These are phyloP conservation scores for Roridomyces roridus DNA, from an alignment of 768 basidiomycete genomes.

Conservation along the genomic window DNA sequence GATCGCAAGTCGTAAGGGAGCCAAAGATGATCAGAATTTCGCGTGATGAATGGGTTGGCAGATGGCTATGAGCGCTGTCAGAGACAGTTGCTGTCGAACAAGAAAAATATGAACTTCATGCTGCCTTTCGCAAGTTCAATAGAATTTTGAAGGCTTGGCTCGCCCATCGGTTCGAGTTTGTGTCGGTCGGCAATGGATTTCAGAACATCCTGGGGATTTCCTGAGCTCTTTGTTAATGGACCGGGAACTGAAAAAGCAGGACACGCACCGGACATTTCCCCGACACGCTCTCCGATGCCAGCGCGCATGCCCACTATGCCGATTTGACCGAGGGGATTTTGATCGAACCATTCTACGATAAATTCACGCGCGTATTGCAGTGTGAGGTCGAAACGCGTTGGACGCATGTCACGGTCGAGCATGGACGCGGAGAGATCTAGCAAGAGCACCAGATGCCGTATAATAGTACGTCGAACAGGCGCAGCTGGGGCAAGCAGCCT, in stretches of 20 bases:
- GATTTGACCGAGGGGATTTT: constrained; percentile 97
- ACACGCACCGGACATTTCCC: constrained; percentile 87
- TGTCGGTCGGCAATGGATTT: constrained; percentile 84
- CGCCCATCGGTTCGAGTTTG: constrained; percentile 88
- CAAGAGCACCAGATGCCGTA: constrained; percentile 92
- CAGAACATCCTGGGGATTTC: constrained; percentile 97
- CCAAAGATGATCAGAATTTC: constrained; percentile 96
- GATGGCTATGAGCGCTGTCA: constrained; percentile 63
- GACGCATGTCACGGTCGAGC: constrained; percentile 96
- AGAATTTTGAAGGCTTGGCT: constrained; percentile 95
- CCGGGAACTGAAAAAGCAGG: constrained; percentile 4
- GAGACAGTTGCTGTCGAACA: not conserved
- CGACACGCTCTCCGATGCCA: constrained; percentile 88
- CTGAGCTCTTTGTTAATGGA: constrained; percentile 44
- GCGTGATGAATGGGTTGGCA: constrained; percentile 96
- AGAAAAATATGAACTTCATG: constrained; percentile 71
- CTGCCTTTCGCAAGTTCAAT: constrained; percentile 95
- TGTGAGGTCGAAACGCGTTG: constrained; percentile 90
- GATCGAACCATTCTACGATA: constrained; percentile 97
- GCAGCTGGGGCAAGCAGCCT: constrained; percentile 83
- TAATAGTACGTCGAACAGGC: constrained; percentile 93
- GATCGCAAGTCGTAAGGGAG: constrained; percentile 95
- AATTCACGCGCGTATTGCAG: constrained; percentile 93
- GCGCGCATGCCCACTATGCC: constrained; percentile 93
- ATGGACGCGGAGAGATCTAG: constrained; percentile 91